Evolutionary conservation across 2,329 filamentous ascomycete genomes (phyloP).

Genomic region (Aspergillus pseudotamarii): DNA sequence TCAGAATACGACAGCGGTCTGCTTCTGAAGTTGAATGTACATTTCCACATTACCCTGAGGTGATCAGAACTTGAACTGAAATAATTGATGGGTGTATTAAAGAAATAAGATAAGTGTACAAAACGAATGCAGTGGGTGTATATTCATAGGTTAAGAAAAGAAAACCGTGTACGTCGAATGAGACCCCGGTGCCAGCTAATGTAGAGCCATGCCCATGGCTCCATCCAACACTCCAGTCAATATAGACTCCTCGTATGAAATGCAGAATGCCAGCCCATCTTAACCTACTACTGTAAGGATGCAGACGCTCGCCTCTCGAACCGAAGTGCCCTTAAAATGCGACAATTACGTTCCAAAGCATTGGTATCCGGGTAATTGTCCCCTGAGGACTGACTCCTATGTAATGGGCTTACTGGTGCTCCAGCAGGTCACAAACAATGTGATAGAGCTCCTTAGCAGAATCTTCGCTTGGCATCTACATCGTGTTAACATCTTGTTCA

Average conservation of each 20-base stretch:
- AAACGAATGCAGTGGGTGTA: slow-evolving; percentile 5
- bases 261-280: slow-evolving; percentile 9
- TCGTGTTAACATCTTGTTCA: not conserved
- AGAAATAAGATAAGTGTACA: slow-evolving; percentile 2
- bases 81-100: not conserved
- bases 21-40: too few relatives aligned
- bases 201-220: slow-evolving; percentile 1
- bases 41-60: not conserved
- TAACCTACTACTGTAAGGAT: not conserved
- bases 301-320: not conserved
- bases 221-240: not conserved
- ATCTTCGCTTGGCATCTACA: slow-evolving; percentile 46
- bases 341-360: not conserved
- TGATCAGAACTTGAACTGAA: not conserved
- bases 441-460: slow-evolving; percentile 51
- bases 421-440: slow-evolving; percentile 43
- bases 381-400: not conserved
- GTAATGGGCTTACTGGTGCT: slow-evolving; percentile 18
- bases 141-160: slow-evolving; percentile 4
- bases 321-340: not conserved
- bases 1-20: too few relatives aligned
- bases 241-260: slow-evolving; percentile 8
- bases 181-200: not conserved
- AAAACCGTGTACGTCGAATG: not conserved
- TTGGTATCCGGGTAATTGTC: not conserved